Conservation (phyloP, 164 flowering plant species). For the Dillenia turbinata region DNA sequence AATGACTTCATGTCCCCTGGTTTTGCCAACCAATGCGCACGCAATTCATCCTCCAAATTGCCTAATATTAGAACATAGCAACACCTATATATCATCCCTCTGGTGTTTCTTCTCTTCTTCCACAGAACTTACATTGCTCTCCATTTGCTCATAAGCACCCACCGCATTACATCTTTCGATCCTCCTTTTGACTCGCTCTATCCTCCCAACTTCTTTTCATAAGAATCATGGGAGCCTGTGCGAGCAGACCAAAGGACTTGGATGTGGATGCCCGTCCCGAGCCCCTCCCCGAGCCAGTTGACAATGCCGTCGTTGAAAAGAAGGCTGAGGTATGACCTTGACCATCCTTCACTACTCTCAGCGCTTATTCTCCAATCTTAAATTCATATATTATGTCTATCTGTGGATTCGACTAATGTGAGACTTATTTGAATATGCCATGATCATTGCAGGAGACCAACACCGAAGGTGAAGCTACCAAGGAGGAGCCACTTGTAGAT, state of each 20-base stretch:
- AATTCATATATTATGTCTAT: background rate
- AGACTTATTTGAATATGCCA: background rate
- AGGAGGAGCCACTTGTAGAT: conserved; percentile 42
- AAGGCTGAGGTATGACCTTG: conserved; percentile 9
- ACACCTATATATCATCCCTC: background rate
- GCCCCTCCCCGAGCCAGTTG: conserved; percentile 3
- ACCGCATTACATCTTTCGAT: background rate
- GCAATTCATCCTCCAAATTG: too few species aligned
- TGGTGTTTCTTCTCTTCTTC: background rate
- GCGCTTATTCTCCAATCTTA: too few species aligned
- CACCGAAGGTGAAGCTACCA: conserved; percentile 22
- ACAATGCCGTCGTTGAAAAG: conserved; percentile 1
- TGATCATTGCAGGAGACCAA: conserved; percentile 28
- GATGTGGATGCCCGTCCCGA: conserved; percentile 10
- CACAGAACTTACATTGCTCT: background rate
- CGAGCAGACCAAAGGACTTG: conserved; percentile 38
- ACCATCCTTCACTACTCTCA: too few species aligned
- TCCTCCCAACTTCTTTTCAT: background rate
- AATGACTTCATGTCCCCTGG: too few species aligned
- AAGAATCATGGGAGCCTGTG: conserved; percentile 53
- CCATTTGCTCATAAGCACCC: conserved; percentile 4
- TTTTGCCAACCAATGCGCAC: too few species aligned
- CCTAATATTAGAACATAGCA: background rate
- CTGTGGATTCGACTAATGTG: too few species aligned
- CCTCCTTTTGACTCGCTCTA: conserved; percentile 4